phyloP scores from a whole-genome alignment of 148 eudicot genomes.

The Silene latifolia region DNA sequence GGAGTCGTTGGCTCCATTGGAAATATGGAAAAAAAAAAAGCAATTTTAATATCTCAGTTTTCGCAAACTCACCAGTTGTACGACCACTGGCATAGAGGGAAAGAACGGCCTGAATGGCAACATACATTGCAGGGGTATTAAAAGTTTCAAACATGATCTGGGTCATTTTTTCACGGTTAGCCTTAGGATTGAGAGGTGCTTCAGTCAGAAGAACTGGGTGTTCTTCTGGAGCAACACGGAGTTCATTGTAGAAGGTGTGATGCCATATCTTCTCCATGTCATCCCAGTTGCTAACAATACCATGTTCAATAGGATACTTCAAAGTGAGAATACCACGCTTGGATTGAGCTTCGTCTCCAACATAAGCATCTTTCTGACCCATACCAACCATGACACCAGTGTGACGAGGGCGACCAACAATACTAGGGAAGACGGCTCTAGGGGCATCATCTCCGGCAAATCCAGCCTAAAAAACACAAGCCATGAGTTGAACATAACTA shows the following conservation, averaged over 20 bases:
- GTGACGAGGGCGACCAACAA: slow-evolving; percentile 88
- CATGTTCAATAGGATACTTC: slow-evolving; percentile 87
- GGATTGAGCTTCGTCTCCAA: slow-evolving; percentile 91
- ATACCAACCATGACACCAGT: slow-evolving; percentile 94
- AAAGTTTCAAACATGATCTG: slow-evolving; percentile 90
- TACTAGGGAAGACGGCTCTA: slow-evolving; percentile 84
- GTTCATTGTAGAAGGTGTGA: slow-evolving; percentile 89
- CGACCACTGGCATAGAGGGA: slow-evolving; percentile 90
- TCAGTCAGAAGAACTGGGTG: slow-evolving; percentile 83
- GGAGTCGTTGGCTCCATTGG: too few species aligned
- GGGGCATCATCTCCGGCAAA: slow-evolving; percentile 97
- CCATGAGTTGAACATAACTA: neutral
- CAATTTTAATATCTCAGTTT: neutral
- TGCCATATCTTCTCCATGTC: slow-evolving; percentile 96
- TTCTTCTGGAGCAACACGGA: slow-evolving; percentile 91
- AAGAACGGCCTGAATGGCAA: slow-evolving; percentile 76
- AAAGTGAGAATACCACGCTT: slow-evolving; percentile 79
- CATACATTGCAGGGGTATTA: slow-evolving; percentile 80
- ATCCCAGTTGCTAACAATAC: slow-evolving; percentile 93
- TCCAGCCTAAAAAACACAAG: slow-evolving; percentile 58
- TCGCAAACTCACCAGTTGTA: slow-evolving; percentile 59
- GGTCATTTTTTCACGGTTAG: slow-evolving; percentile 91
- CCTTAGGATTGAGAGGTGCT: slow-evolving; percentile 91
- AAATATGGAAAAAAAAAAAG: too few species aligned
- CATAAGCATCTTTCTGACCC: slow-evolving; percentile 91